Conservation (phyloP, 306 rosid genomes). For the Gastrolobium bilobum region DNA sequence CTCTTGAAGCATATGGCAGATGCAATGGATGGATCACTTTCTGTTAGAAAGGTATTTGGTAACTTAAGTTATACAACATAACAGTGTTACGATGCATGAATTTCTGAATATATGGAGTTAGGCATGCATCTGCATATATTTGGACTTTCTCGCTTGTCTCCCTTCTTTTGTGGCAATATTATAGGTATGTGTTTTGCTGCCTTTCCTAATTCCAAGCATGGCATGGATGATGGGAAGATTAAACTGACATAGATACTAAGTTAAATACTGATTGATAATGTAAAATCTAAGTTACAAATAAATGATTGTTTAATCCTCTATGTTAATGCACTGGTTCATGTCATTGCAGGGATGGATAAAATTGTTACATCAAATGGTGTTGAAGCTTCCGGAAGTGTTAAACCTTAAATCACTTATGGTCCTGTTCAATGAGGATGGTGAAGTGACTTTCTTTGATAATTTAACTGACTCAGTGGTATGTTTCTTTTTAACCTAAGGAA, state of each 20-base stretch:
- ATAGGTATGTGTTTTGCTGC: conserved; percentile 15
- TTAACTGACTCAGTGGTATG: conserved; percentile 79
- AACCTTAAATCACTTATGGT: conserved; percentile 68
- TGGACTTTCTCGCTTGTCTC: conserved; percentile 7
- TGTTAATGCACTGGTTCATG: conserved; percentile 43
- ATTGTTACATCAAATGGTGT: conserved; percentile 81
- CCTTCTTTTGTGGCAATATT: conserved; percentile 4
- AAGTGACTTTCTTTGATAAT: conserved; percentile 80
- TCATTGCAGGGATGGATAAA: conserved; percentile 87
- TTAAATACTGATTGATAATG: conserved; percentile 9
- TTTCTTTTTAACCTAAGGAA: conserved; percentile 31
- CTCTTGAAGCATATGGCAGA: conserved; percentile 82
- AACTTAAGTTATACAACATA: conserved; percentile 19
- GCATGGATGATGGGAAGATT: conserved; percentile 25
- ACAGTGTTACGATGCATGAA: conserved; percentile 28
- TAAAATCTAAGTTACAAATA: conserved; percentile 2
- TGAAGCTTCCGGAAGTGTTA: conserved; percentile 77
- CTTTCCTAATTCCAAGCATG: conserved; percentile 39
- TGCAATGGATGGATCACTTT: conserved; percentile 78
- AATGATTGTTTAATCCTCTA: conserved; percentile 21
- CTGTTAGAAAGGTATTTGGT: conserved; percentile 69
- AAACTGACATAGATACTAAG: not conserved
- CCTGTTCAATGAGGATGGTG: conserved; percentile 71
- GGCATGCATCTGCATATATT: conserved; percentile 31
- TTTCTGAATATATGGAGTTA: conserved; percentile 23